Evolutionary conservation across 2,329 filamentous ascomycete species (phyloP).

Genomic region (Fusarium protoensiforme): DNA sequence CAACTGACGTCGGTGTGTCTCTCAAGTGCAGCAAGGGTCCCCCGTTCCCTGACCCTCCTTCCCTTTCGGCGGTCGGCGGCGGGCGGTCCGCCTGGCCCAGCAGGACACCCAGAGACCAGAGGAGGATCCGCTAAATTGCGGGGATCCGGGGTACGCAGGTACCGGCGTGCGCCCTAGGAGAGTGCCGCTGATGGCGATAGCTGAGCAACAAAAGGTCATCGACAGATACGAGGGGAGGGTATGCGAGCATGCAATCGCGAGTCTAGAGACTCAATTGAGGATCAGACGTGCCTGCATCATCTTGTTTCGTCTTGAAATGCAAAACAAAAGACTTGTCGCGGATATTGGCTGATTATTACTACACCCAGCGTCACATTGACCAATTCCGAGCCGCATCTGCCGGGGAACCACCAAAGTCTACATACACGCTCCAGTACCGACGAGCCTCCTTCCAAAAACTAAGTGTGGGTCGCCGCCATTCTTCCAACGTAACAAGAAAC

Average conservation of each 20-base stretch:
- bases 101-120: not conserved
- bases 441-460: not conserved
- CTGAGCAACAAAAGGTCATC: not conserved
- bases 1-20: slow-evolving; percentile 28
- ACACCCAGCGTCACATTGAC: not conserved
- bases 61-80: slow-evolving; percentile 7
- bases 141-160: slow-evolving; percentile 36
- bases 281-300: not conserved
- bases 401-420: not conserved
- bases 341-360: slow-evolving; percentile 2
- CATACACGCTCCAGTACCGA: not conserved
- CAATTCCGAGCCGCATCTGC: slow-evolving; percentile 2
- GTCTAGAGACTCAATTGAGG: not conserved
- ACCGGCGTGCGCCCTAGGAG: slow-evolving; percentile 12
- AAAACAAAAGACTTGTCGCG: not conserved
- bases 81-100: not conserved
- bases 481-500: not conserved
- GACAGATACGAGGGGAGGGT: not conserved
- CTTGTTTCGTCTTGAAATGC: not conserved
- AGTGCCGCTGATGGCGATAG: slow-evolving; percentile 8
- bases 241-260: not conserved
- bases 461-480: not conserved
- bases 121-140: slow-evolving; percentile 17
- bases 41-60: not conserved
- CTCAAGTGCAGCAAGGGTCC: slow-evolving; percentile 9